Evolutionary conservation across 1,284 basidiomycete species (phyloP).

Genomic region (Ceratobasidium sp.): DNA sequence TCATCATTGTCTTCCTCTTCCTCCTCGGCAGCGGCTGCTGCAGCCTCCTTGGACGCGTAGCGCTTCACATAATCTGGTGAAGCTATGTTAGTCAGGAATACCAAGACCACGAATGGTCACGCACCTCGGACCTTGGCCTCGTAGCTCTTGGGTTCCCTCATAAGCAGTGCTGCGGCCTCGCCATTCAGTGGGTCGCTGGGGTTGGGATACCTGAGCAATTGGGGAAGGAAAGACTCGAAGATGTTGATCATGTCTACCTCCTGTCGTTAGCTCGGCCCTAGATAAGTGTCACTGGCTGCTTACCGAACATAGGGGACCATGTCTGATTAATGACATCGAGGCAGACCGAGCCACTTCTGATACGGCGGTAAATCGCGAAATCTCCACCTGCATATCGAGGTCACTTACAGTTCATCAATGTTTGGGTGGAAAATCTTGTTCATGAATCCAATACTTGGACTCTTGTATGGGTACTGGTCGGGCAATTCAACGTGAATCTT

Average conservation of each 20-base stretch:
- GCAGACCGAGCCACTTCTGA: conserved; percentile 93
- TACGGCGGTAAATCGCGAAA: background rate
- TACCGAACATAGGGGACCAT: conserved; percentile 99
- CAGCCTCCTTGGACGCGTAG: conserved; percentile 84
- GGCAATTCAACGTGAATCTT: conserved; percentile 99
- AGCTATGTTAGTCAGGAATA: background rate
- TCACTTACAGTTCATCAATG: conserved; percentile 90
- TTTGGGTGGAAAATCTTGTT: conserved; percentile 99
- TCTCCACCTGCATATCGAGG: conserved; percentile 48
- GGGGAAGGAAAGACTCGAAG: conserved; percentile 97
- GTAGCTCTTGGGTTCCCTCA: conserved; percentile 97
- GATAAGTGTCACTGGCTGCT: conserved; percentile 52
- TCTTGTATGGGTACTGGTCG: conserved; percentile 99
- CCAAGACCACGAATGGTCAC: conserved; percentile 50
- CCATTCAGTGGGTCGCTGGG: conserved; percentile 98
- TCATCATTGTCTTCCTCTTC: conserved; percentile 70
- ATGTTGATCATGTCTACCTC: conserved; percentile 96
- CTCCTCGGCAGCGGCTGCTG: conserved; percentile 73
- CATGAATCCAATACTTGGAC: conserved; percentile 99
- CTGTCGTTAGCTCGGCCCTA: conserved; percentile 33
- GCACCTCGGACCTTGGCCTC: conserved; percentile 90
- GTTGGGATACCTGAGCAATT: conserved; percentile 96
- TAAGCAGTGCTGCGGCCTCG: conserved; percentile 94
- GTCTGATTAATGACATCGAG: conserved; percentile 98
- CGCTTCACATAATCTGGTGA: conserved; percentile 84